Evolutionary conservation across 345 rosid genomes (phyloP).

Genomic region (Boechera retrofracta): DNA sequence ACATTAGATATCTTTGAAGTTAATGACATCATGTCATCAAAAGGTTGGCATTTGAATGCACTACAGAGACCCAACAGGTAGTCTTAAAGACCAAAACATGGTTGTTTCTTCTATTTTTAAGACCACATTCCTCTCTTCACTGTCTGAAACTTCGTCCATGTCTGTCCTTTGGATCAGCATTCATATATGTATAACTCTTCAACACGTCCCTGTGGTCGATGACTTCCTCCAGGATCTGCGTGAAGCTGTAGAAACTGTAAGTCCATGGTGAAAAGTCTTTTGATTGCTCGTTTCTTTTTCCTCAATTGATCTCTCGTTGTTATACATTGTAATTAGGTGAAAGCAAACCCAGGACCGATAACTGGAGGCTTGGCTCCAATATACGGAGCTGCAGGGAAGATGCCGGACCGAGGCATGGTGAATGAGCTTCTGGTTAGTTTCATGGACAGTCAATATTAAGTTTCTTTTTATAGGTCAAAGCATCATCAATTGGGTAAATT

Average conservation of each 20-base stretch:
- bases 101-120: not conserved
- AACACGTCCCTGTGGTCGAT: constrained; percentile 68
- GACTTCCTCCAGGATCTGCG: constrained; percentile 70
- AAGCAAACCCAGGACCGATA: constrained; percentile 81
- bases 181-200: constrained; percentile 88
- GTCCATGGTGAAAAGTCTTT: constrained; percentile 36
- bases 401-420: constrained; percentile 90
- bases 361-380: constrained; percentile 88
- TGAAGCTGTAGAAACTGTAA: constrained; percentile 79
- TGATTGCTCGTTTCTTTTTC: not conserved
- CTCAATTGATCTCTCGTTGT: not conserved
- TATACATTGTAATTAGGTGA: constrained; percentile 54
- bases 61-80: constrained; percentile 95
- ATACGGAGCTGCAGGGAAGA: constrained; percentile 92
- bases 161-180: constrained; percentile 58
- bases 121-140: not conserved
- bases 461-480: not conserved
- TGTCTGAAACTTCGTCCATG: constrained; percentile 4
- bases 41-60: constrained; percentile 98
- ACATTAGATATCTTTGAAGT: constrained; percentile 85
- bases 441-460: constrained; percentile 84
- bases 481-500: not conserved
- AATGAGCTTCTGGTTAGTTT: constrained; percentile 73
- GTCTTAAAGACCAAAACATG: not conserved
- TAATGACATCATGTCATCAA: constrained; percentile 78